Base-by-base conservation (phyloP, 371 early-diverging fungal species). In the Actinomortierella ambigua region DNA sequence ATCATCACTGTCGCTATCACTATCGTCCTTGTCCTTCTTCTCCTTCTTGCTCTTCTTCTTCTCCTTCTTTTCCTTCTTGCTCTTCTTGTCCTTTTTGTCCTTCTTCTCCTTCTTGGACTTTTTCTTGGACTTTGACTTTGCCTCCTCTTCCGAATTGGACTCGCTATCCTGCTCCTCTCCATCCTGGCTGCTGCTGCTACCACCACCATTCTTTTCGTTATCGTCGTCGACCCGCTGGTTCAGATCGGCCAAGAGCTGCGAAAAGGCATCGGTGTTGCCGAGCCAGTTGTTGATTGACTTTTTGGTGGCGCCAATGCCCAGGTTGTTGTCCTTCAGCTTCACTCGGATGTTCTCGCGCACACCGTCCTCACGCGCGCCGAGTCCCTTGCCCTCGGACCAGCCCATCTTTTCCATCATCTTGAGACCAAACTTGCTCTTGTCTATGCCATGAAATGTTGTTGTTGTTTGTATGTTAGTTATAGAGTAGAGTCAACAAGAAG, bases 401-500 rank as follows among this genome's bases (percentile, higher is more conserved):
- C 98, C 98, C 95, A 97, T 95, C 70, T 95, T 95, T 69, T 85
- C 80, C 53, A 98, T 85, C 92, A 98, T 91, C 62, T 89, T 88
- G 68, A 89, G 90, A 23, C 98, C 98, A 75, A 94, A 90, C 55
- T 93, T 93, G 63, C 69, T 75, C 68, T 89, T 87, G 76, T 97
- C 95, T 90, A 76, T 18, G 41, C 23, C 55, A 47, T 6, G 11
- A 34, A 34, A 34, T 34, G 11, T 6, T 34, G 34, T n/a, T n/a
- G n/a, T n/a, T n/a, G n/a, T n/a, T n/a, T n/a, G n/a, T n/a, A n/a
- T n/a, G n/a, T n/a, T n/a, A n/a, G n/a, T n/a, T n/a, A n/a, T n/a
- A n/a, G n/a, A n/a, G n/a, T n/a, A 34, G 11, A 34, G 34, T 6
- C 34, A 34, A 34, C 34, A 34, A 11, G 4, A 34, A 11, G 11